These are phyloP conservation scores for Claviceps monticola DNA, from an alignment of 2,329 filamentous ascomycete genomes.

Conservation along the genomic window DNA sequence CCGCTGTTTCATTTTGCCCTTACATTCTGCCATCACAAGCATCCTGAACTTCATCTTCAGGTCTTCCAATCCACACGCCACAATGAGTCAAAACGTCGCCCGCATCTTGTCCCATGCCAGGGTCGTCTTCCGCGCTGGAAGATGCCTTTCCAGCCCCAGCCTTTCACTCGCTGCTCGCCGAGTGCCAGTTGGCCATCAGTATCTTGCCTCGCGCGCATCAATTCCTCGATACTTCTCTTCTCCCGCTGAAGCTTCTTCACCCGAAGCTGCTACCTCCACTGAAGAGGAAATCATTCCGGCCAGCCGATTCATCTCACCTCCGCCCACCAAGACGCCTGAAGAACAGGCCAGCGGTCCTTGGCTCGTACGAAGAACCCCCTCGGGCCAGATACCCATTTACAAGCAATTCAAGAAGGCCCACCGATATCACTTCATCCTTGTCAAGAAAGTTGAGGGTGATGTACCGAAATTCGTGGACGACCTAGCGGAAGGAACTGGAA, in stretches of 20 bases:
- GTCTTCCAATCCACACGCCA: neutral
- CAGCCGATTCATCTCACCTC: constrained; percentile 15
- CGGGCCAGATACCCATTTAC: constrained; percentile 66
- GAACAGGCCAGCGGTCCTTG: constrained; percentile 36
- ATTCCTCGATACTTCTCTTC: constrained; percentile 1
- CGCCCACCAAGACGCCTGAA: constrained; percentile 17
- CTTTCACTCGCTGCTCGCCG: constrained; percentile 5
- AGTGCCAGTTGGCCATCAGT: constrained; percentile 7
- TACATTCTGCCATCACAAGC: neutral
- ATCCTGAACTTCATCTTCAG: neutral
- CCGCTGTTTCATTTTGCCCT: neutral
- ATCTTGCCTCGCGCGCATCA: constrained; percentile 10
- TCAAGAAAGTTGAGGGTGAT: constrained; percentile 73
- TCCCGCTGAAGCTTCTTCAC: constrained; percentile 8
- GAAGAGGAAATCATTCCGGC: neutral
- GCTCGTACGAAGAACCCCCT: constrained; percentile 56
- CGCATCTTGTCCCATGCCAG: constrained; percentile 13
- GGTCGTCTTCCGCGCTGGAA: constrained; percentile 11
- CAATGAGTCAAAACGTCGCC: constrained; percentile 15
- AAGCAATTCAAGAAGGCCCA: constrained; percentile 59
- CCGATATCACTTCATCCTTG: constrained; percentile 43
- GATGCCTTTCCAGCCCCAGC: constrained; percentile 7
- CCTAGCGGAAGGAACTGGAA: constrained; percentile 41
- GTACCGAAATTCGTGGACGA: constrained; percentile 47
- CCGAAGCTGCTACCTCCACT: constrained; percentile 8